Conservation (phyloP, 2,329 filamentous ascomycete species). For the Apiospora marii region DNA sequence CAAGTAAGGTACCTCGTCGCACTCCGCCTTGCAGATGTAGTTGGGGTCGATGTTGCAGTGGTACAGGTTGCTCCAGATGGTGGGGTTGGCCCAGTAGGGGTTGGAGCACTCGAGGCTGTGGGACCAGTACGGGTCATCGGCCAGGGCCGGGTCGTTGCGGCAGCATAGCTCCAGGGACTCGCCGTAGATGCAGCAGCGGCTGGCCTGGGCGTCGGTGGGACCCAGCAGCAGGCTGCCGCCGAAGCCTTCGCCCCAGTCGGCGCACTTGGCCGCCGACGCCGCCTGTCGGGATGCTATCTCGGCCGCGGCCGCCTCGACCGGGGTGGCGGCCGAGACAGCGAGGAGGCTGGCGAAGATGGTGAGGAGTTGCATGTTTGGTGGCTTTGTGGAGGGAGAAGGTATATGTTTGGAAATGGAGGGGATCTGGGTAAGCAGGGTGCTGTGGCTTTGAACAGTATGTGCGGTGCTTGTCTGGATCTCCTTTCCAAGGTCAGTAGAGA, state of each 20-base stretch:
- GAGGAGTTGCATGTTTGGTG: background rate
- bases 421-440: background rate
- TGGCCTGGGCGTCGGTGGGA: background rate
- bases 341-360: background rate
- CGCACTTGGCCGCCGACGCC: background rate
- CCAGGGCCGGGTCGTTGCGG: conserved; percentile 10
- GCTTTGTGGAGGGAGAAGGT: background rate
- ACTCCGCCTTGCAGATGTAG: background rate
- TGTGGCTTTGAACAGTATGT: background rate
- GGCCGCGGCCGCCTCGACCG: background rate
- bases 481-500: background rate
- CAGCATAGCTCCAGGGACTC: background rate
- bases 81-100: background rate
- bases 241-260: conserved; percentile 2
- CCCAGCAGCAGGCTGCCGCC: background rate
- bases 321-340: background rate
- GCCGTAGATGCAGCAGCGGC: conserved; percentile 14
- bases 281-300: background rate
- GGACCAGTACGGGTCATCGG: background rate
- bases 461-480: background rate
- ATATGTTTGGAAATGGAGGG: background rate
- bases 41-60: background rate
- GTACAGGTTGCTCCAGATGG: background rate
- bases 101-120: background rate
- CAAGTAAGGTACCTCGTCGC: background rate